Percentiles rank a stretch among this genome's conserved stretches.
These are phyloP conservation scores for Ustilago cynodontis DNA, from an alignment of 1,284 basidiomycete genomes.

Conservation along the genomic window DNA sequence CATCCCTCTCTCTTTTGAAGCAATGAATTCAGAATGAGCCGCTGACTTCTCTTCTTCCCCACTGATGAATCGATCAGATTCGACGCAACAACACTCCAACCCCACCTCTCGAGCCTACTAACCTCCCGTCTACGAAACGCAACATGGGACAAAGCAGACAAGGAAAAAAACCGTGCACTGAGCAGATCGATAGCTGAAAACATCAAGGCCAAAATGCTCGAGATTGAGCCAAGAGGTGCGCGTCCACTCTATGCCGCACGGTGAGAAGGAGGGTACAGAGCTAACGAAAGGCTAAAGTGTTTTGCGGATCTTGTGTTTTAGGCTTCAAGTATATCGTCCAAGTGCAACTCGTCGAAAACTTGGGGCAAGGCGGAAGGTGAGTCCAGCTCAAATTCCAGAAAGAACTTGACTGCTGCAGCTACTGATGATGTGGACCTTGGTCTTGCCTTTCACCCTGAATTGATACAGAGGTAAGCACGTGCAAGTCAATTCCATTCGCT, in stretches of 20 bases:
- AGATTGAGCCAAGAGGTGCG: slow-evolving; percentile 54
- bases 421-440: neutral
- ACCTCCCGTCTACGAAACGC: slow-evolving; percentile 23
- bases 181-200: slow-evolving; percentile 48
- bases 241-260: too few relatives aligned
- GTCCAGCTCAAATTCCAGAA: too few relatives aligned
- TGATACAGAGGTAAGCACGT: slow-evolving; percentile 10
- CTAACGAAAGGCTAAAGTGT: too few relatives aligned
- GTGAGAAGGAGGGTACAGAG: too few relatives aligned
- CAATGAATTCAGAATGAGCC: neutral
- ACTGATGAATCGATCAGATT: slow-evolving; percentile 24
- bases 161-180: slow-evolving; percentile 43
- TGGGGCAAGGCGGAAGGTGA: slow-evolving; percentile 60
- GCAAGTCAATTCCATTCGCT: too few relatives aligned
- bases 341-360: slow-evolving; percentile 59
- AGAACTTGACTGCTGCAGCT: neutral
- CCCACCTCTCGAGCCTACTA: slow-evolving; percentile 31
- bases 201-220: slow-evolving; percentile 55
- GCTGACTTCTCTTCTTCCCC: neutral
- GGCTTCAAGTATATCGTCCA: slow-evolving; percentile 63
- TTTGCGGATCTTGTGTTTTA: too few relatives aligned
- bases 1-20: neutral
- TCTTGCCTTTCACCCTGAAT: neutral
- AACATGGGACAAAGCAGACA: slow-evolving; percentile 52
- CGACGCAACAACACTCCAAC: slow-evolving; percentile 37